Conservation (phyloP, 2,329 filamentous ascomycete species). For the Penicillium sp. region DNA sequence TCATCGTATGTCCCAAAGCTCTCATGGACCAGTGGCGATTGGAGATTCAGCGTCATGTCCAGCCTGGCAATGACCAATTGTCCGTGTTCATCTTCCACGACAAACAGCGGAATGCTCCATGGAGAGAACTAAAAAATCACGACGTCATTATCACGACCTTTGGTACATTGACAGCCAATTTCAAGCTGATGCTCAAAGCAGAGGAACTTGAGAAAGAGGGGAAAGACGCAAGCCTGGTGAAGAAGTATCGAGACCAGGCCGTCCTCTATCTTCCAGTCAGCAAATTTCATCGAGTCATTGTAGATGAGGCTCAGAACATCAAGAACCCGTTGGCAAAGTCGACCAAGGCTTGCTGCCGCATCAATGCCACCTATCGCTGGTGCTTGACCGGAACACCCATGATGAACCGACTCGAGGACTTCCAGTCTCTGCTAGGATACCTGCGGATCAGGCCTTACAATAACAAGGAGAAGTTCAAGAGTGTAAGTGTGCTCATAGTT, state of each 20-base stretch:
- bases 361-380: constrained; percentile 61
- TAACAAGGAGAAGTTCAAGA: constrained; percentile 57
- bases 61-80: constrained; percentile 51
- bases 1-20: constrained; percentile 76
- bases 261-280: constrained; percentile 55
- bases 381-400: constrained; percentile 79
- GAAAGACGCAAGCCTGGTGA: constrained; percentile 25
- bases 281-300: constrained; percentile 64
- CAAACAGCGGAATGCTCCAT: constrained; percentile 52
- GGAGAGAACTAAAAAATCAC: constrained; percentile 57
- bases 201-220: constrained; percentile 48
- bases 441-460: constrained; percentile 71
- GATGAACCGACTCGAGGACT: constrained; percentile 78
- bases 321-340: constrained; percentile 65
- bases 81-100: constrained; percentile 67
- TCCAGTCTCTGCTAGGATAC: constrained; percentile 73
- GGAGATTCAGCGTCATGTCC: constrained; percentile 69
- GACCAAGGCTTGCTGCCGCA: constrained; percentile 54
- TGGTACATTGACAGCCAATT: constrained; percentile 63
- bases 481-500: constrained; percentile 35
- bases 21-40: constrained; percentile 79
- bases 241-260: constrained; percentile 3
- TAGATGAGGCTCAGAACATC: constrained; percentile 77
- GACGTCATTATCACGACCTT: constrained; percentile 78
- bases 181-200: constrained; percentile 55